These are phyloP conservation scores for Fusarium sp. DNA, from an alignment of 2,329 filamentous ascomycete genomes.

Conservation along the genomic window DNA sequence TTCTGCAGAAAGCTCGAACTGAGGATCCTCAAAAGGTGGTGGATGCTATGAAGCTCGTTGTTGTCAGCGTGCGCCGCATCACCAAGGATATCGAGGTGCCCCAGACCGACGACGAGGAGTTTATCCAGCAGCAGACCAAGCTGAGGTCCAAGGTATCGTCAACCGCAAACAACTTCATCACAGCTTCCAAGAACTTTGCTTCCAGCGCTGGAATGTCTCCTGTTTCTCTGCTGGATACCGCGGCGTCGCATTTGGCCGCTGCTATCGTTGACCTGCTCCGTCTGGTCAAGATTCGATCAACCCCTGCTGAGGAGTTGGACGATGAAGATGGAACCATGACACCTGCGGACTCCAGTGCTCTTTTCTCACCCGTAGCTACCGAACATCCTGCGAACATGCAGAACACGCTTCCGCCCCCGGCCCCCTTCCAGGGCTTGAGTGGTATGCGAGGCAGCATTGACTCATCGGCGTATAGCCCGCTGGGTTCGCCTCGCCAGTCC, in stretches of 20 bases:
- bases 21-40: constrained; percentile 81
- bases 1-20: constrained; percentile 80
- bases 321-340: constrained; percentile 76
- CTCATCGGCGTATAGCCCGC: constrained; percentile 80
- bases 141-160: constrained; percentile 87
- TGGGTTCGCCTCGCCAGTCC: constrained; percentile 75
- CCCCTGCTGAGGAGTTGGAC: constrained; percentile 80
- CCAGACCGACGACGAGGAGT: constrained; percentile 64
- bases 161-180: constrained; percentile 95
- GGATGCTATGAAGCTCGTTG: constrained; percentile 87
- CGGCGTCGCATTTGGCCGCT: constrained; percentile 88
- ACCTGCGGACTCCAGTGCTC: constrained; percentile 75
- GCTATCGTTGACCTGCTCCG: constrained; percentile 88
- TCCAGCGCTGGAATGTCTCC: constrained; percentile 86
- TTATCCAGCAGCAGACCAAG: constrained; percentile 71
- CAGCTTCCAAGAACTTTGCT: constrained; percentile 91
- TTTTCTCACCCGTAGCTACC: constrained; percentile 71
- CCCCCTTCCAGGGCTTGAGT: constrained; percentile 69
- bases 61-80: constrained; percentile 84
- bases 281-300: constrained; percentile 83
- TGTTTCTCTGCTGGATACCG: constrained; percentile 92
- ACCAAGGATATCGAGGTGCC: constrained; percentile 81
- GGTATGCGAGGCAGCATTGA: constrained; percentile 70
- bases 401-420: constrained; percentile 62
- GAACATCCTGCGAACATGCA: constrained; percentile 50